Conservation (phyloP, 805 yeast genomes). For the Saccharomycopsis fodiens region DNA sequence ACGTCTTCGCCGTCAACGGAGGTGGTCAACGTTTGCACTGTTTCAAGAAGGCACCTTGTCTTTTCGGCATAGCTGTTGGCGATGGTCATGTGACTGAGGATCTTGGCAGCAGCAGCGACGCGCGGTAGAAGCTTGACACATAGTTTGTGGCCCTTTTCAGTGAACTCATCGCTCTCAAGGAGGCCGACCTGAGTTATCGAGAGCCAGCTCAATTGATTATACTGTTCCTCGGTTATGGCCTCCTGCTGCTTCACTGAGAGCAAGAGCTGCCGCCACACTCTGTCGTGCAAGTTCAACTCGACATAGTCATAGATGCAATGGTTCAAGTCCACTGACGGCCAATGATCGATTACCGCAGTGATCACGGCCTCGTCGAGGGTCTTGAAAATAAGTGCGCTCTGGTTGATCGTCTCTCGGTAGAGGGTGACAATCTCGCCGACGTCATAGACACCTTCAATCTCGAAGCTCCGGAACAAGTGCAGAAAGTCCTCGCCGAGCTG, state of each 20-base stretch:
- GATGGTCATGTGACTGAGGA: slow-evolving; percentile 40
- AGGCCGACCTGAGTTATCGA: slow-evolving; percentile 39
- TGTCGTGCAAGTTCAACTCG: slow-evolving; percentile 60
- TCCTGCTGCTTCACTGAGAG: slow-evolving; percentile 24
- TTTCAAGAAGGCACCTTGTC: slow-evolving; percentile 39
- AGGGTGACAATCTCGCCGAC: slow-evolving; percentile 24
- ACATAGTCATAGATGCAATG: slow-evolving; percentile 60
- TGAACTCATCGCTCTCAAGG: slow-evolving; percentile 27
- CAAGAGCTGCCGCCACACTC: slow-evolving; percentile 48
- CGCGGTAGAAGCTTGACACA: slow-evolving; percentile 31
- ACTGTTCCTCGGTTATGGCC: slow-evolving; percentile 21
- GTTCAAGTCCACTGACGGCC: slow-evolving; percentile 40
- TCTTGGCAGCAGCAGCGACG: slow-evolving; percentile 43
- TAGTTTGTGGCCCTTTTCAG: slow-evolving; percentile 25
- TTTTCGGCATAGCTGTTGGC: slow-evolving; percentile 43
- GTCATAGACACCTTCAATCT: slow-evolving; percentile 27
- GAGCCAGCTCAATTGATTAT: slow-evolving; percentile 26
- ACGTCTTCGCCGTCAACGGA: slow-evolving; percentile 28
- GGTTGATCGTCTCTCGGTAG: slow-evolving; percentile 23
- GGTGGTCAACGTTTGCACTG: slow-evolving; percentile 44
- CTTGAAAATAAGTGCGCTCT: slow-evolving; percentile 26
- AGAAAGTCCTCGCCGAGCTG: slow-evolving; percentile 35
- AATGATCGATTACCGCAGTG: slow-evolving; percentile 23
- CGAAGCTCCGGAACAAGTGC: slow-evolving; percentile 32
- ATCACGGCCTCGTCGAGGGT: slow-evolving; percentile 21